Conservation (phyloP, 768 basidiomycete genomes). For the Chiua virens region DNA sequence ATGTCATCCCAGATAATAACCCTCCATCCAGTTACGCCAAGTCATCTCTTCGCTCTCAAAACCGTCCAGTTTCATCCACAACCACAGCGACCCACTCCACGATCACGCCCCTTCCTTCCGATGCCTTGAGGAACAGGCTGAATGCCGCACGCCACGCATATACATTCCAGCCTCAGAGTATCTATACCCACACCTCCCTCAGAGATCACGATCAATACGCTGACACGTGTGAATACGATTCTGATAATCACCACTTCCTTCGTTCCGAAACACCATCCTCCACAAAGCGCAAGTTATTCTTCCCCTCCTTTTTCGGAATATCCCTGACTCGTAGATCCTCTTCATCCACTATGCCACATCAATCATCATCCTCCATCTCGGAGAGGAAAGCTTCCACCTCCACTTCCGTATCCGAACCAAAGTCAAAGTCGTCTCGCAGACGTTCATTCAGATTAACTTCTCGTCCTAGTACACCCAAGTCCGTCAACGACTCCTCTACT, state of each 20-base stretch:
- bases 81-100: constrained; percentile 64
- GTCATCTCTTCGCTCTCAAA: constrained; percentile 48
- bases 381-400: constrained; percentile 27
- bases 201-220: constrained; percentile 13
- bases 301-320: constrained; percentile 30
- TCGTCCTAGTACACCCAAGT: constrained; percentile 32
- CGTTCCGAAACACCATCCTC: constrained; percentile 33
- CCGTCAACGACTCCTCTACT: constrained; percentile 16
- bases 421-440: constrained; percentile 22
- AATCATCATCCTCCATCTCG: constrained; percentile 15
- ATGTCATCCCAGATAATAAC: constrained; percentile 3
- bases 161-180: constrained; percentile 9
- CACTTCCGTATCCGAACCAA: constrained; percentile 18
- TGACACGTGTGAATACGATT: constrained; percentile 12
- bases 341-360: constrained; percentile 13
- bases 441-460: constrained; percentile 32
- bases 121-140: constrained; percentile 29
- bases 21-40: constrained; percentile 29
- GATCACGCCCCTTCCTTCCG: constrained; percentile 54
- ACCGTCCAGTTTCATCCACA: constrained; percentile 65
- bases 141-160: constrained; percentile 19
- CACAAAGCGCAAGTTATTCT: constrained; percentile 18
- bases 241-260: constrained; percentile 18
- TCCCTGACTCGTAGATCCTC: constrained; percentile 28
- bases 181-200: constrained; percentile 10